Evolutionary conservation across 345 rosid genomes (phyloP).

Genomic region (Lagerstroemia speciosa): DNA sequence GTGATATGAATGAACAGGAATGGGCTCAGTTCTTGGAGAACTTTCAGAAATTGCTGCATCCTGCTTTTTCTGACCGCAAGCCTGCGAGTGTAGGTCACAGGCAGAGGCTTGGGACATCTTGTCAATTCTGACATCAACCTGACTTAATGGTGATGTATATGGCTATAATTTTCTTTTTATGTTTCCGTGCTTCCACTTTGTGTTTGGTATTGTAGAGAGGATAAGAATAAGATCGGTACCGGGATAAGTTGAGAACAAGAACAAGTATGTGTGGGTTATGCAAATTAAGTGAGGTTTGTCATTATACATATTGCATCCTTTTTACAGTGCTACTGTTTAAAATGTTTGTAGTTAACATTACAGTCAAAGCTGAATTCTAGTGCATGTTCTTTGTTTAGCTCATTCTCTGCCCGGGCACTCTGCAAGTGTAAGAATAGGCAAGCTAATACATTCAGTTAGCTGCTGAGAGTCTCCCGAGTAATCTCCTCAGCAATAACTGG

Average conservation of each 20-base stretch:
- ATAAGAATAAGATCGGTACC: not conserved
- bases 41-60: slow-evolving; percentile 35
- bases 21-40: slow-evolving; percentile 43
- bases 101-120: slow-evolving; percentile 61
- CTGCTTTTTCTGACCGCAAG: slow-evolving; percentile 27
- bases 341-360: not conserved
- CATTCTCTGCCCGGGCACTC: not conserved
- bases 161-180: not conserved
- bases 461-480: slow-evolving; percentile 2
- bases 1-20: slow-evolving; percentile 33
- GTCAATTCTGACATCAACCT: slow-evolving; percentile 31
- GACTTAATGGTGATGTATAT: not conserved
- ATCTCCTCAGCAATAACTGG: not conserved
- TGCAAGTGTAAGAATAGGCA: not conserved
- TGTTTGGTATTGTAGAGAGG: slow-evolving; percentile 3
- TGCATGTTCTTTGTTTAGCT: not conserved
- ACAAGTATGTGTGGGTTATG: not conserved
- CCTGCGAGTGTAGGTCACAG: slow-evolving; percentile 24
- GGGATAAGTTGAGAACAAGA: not conserved
- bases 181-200: slow-evolving; percentile 1
- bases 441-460: not conserved
- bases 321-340: not conserved
- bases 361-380: not conserved
- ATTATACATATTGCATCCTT: not conserved
- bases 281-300: slow-evolving; percentile 1